Percentiles rank a stretch among this genome's conserved stretches.
phyloP scores from a whole-genome alignment of 1,139 yeast genomes.

The Taphrina wiesneri region DNA sequence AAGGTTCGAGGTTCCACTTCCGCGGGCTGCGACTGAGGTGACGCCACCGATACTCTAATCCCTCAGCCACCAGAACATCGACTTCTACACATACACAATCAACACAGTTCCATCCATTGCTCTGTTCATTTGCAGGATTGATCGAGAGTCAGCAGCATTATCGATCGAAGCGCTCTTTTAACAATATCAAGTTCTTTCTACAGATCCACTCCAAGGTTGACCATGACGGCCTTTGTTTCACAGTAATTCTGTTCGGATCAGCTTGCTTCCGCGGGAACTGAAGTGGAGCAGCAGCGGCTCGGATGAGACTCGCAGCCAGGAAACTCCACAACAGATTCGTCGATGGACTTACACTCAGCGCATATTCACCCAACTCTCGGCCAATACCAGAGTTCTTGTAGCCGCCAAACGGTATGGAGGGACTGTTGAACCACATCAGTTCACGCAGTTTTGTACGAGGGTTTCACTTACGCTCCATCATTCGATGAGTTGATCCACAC shows the following conservation, averaged over 20 bases:
- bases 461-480: constrained; percentile 4
- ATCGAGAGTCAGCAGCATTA: no score
- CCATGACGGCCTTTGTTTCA: constrained; percentile 69
- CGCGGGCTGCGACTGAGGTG: no score
- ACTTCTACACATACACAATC: no score
- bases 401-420: constrained; percentile 68
- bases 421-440: constrained; percentile 1
- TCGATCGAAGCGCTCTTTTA: no score
- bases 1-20: no score
- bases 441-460: background rate
- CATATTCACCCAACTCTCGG: constrained; percentile 87
- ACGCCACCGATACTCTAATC: no score
- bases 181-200: background rate
- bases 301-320: background rate
- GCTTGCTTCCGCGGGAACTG: background rate
- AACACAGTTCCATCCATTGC: no score
- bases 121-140: no score
- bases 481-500: constrained; percentile 77
- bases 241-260: constrained; percentile 13
- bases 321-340: background rate
- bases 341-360: constrained; percentile 48
- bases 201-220: constrained; percentile 49
- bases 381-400: constrained; percentile 86
- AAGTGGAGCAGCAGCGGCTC: background rate
- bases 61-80: no score